Conservation (phyloP, 768 basidiomycete genomes). For the Pleurotus sapidus region DNA sequence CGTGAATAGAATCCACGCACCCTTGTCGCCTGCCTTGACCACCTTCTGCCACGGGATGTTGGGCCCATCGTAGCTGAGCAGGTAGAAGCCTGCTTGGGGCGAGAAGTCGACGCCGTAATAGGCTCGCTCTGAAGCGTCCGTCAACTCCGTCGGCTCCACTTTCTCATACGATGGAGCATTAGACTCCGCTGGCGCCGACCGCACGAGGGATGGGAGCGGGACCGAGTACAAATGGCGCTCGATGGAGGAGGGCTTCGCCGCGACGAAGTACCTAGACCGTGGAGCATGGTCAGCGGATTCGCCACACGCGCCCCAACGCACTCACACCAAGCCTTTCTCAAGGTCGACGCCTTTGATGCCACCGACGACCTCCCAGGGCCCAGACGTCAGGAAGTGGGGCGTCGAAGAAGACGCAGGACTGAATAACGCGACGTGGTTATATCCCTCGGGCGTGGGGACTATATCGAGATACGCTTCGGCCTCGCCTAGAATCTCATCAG, state of each 20-base stretch:
- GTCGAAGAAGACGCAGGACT: constrained; percentile 64
- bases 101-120: constrained; percentile 77
- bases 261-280: constrained; percentile 75
- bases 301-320: constrained; percentile 10
- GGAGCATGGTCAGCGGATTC: too few relatives aligned
- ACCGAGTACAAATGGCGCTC: constrained; percentile 85
- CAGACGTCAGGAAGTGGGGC: constrained; percentile 83
- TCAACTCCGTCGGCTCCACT: constrained; percentile 45
- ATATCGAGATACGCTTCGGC: constrained; percentile 85
- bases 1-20: not conserved
- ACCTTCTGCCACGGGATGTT: constrained; percentile 86
- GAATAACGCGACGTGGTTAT: constrained; percentile 91
- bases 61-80: constrained; percentile 79
- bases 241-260: constrained; percentile 77
- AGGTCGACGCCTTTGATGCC: constrained; percentile 72
- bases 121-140: constrained; percentile 39
- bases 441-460: constrained; percentile 78
- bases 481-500: constrained; percentile 9
- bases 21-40: constrained; percentile 23
- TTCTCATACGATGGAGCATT: constrained; percentile 43
- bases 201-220: constrained; percentile 53
- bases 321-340: constrained; percentile 69
- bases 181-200: constrained; percentile 32
- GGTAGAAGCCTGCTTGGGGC: constrained; percentile 81
- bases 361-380: constrained; percentile 86